Base-by-base conservation (phyloP, 148 eudicot genomes). In the Rhododendron henanense region DNA sequence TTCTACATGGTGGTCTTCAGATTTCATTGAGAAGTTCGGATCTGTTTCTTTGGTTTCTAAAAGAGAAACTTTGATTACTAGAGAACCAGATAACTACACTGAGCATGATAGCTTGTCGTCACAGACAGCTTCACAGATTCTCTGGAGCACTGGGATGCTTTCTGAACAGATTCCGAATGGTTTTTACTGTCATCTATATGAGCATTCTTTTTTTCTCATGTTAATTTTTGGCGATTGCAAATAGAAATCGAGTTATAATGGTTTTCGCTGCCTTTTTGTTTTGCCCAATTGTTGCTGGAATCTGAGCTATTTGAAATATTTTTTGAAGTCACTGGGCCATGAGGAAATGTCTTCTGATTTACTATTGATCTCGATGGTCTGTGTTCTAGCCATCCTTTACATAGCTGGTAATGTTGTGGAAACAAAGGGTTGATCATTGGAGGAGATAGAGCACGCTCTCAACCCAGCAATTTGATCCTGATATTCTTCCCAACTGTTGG, bases 81-180 rank as follows among this genome's bases (percentile, higher is more conserved):
- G 88, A 84, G 92, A 91, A 88, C 85, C 89, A 79, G 89, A 86
- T 88, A 84, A 85, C 84, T 90, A 89, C 80, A 84, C 63, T 85
- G 92, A 90, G 86, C 90, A 90, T 84, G 93, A 90, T 87, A 88
- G 84, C 59, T 88, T 83, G 80, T 88, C 89, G 78, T 85, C 90
- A 80, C 90, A 93, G 84, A 90, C 91, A 44, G 96, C 94, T 31
- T 97, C 96, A 69, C 93, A 93, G 88, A 92, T 93, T 88, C 94
- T 97, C 39, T 95, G 98, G 99, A 92, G 90, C 85, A 95, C 96
- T 82, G 98, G 98, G 87, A 89, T 90, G 85, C 98, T 97, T 84
- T 94, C 96, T 80, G 95, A 93, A 86, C 93, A 95, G 33, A 94
- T 97, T 82, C 95, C 98, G 57, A 89, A 97, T 93, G 99, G 99